A percentile compares a stretch with the other conserved stretches of the same genome.
phyloP scores from a whole-genome alignment of 495 filamentous ascomycete genomes.

The Massariosphaeria phaeospora region DNA sequence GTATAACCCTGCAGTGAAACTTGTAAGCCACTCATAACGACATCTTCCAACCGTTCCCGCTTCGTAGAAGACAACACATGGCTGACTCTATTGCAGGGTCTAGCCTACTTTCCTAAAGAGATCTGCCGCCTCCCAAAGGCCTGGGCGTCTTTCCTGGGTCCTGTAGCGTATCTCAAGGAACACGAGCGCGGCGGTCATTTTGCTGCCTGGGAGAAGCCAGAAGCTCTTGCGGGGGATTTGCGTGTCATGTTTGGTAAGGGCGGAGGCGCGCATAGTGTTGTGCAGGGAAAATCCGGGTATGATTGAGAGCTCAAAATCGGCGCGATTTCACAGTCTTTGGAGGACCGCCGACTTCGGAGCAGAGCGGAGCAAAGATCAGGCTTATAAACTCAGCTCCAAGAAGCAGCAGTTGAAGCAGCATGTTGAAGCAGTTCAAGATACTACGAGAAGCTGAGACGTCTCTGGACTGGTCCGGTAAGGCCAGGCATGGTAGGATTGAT shows the following conservation, averaged over 20 bases:
- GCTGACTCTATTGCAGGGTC: background rate
- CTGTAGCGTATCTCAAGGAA: slow-evolving; percentile 14
- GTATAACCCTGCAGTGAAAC: too few relatives aligned
- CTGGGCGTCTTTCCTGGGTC: slow-evolving; percentile 12
- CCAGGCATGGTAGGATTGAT: too few relatives aligned
- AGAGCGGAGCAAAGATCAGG: too few relatives aligned
- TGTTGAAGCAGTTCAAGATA: too few relatives aligned
- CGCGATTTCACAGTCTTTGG: too few relatives aligned
- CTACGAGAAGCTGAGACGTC: too few relatives aligned
- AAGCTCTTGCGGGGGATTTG: slow-evolving; percentile 10
- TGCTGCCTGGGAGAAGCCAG: slow-evolving; percentile 19
- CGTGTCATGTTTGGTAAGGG: slow-evolving; percentile 15
- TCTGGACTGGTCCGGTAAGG: too few relatives aligned
- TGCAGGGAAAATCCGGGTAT: background rate
- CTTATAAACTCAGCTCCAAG: too few relatives aligned
- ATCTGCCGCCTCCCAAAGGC: slow-evolving; percentile 6
- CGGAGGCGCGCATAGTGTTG: background rate
- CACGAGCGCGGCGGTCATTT: slow-evolving; percentile 24
- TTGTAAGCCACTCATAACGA: too few relatives aligned
- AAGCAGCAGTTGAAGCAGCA: too few relatives aligned
- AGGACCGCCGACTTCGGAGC: too few relatives aligned
- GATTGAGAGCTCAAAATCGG: background rate
- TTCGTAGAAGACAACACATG: slow-evolving; percentile 25
- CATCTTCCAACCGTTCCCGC: too few relatives aligned
- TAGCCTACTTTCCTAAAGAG: slow-evolving; percentile 22